Conservation (phyloP, 2,329 filamentous ascomycete genomes). For the Stachybotrys chlorohalonatus region DNA sequence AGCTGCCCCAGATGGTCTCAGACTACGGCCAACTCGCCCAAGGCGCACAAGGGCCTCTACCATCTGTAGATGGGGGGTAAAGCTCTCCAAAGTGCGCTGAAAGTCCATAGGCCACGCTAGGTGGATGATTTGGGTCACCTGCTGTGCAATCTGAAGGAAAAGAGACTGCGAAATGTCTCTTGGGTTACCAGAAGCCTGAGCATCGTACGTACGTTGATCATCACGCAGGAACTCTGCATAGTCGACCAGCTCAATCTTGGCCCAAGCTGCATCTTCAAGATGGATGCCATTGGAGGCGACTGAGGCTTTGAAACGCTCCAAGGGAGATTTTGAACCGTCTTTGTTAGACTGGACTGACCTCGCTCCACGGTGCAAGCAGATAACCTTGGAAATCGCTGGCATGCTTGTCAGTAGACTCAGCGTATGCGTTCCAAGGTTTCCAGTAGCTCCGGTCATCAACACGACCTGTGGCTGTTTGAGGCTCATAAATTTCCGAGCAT, state of each 20-base stretch:
- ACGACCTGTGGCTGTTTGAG: slow-evolving; percentile 2
- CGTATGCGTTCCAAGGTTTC: slow-evolving; percentile 10
- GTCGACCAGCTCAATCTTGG: slow-evolving; percentile 2
- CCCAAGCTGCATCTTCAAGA: neutral
- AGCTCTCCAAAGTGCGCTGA: slow-evolving; percentile 6
- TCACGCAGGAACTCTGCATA: neutral
- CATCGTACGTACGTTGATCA: neutral
- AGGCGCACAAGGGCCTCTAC: neutral
- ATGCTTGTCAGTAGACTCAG: slow-evolving; percentile 5
- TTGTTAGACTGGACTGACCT: neutral
- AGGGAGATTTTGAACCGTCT: neutral
- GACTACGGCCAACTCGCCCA: neutral
- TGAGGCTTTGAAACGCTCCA: neutral
- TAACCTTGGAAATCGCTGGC: slow-evolving; percentile 5
- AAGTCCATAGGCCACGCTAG: slow-evolving; percentile 11
- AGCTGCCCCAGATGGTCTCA: neutral
- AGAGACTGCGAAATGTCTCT: neutral
- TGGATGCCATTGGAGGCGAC: neutral
- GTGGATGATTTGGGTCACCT: slow-evolving; percentile 9
- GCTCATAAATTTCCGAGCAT: neutral
- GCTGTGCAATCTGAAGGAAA: neutral
- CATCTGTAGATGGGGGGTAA: slow-evolving; percentile 4
- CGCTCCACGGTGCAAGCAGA: slow-evolving; percentile 8
- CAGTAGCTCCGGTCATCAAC: slow-evolving; percentile 11
- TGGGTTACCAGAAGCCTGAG: neutral